A percentile compares a stretch with the other conserved stretches of the same genome.
phyloP scores from a whole-genome alignment of 768 basidiomycete species.

The Clathrus columnatus region DNA sequence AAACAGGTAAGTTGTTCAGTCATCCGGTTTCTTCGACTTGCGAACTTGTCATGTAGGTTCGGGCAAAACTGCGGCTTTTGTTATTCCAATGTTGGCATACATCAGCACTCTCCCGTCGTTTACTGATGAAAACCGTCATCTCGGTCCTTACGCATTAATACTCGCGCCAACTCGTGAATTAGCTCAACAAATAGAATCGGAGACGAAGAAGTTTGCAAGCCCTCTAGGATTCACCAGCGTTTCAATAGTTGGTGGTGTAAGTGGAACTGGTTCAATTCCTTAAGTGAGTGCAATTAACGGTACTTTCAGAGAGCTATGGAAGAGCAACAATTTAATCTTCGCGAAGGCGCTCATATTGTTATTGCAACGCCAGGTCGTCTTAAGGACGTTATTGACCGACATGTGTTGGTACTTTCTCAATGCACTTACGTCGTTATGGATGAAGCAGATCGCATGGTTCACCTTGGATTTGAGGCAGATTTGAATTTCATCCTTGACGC shows the following conservation, averaged over 20 bases:
- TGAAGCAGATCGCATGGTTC: conserved; percentile 98
- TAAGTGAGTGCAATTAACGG: conserved; percentile 14
- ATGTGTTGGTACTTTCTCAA: conserved; percentile 90
- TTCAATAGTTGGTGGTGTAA: conserved; percentile 94
- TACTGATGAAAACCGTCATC: conserved; percentile 86
- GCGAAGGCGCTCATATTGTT: conserved; percentile 97
- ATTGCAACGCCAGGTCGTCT: conserved; percentile 98
- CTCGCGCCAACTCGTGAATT: conserved; percentile 96
- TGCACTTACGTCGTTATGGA: conserved; percentile 99
- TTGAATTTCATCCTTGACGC: conserved; percentile 92
- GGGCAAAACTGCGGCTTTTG: conserved; percentile 97
- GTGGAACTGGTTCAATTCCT: conserved; percentile 21
- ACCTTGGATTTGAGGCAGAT: conserved; percentile 93
- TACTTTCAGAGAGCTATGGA: conserved; percentile 71
- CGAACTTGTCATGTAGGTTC: conserved; percentile 50
- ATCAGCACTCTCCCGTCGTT: conserved; percentile 80
- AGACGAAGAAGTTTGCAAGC: conserved; percentile 84
- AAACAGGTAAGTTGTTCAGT: conserved; percentile 60
- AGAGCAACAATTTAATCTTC: conserved; percentile 95
- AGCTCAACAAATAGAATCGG: conserved; percentile 93
- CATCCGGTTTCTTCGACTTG: conserved; percentile 5
- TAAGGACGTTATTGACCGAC: conserved; percentile 94
- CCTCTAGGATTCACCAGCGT: conserved; percentile 91
- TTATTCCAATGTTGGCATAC: conserved; percentile 95
- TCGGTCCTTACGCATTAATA: conserved; percentile 90